Evolutionary conservation across 495 filamentous ascomycete genomes (phyloP).

Genomic region (Talaromyces thailandensis): DNA sequence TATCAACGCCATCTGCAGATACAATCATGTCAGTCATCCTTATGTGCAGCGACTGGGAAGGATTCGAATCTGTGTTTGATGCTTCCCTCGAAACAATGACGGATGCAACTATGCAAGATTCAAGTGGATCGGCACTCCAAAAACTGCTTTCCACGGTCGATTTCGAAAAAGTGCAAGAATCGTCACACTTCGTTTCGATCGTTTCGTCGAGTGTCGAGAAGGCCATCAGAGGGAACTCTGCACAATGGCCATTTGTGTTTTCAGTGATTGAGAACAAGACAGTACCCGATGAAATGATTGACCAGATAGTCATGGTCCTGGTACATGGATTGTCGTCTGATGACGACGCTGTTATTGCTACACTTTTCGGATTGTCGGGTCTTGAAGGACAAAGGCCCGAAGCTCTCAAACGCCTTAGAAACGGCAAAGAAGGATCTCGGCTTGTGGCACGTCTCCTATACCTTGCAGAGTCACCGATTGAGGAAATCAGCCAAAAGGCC

Average conservation of each 20-base stretch:
- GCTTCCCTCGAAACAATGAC: constrained; percentile 28
- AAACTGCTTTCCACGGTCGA: constrained; percentile 31
- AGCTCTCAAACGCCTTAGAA: constrained; percentile 28
- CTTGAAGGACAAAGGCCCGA: constrained; percentile 28
- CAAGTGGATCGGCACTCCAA: constrained; percentile 30
- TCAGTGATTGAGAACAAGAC: constrained; percentile 36
- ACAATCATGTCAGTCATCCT: constrained; percentile 33
- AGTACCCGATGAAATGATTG: constrained; percentile 30
- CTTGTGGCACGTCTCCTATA: constrained; percentile 47
- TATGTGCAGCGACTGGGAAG: constrained; percentile 30
- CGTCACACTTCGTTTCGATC: constrained; percentile 23
- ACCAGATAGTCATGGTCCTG: constrained; percentile 31
- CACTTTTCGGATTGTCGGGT: constrained; percentile 31
- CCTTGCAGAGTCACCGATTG: constrained; percentile 46
- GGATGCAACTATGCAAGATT: constrained; percentile 27
- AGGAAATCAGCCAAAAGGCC: constrained; percentile 43
- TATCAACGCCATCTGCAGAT: constrained; percentile 46
- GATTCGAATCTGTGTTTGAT: constrained; percentile 30
- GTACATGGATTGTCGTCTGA: constrained; percentile 26
- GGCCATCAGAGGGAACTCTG: constrained; percentile 27
- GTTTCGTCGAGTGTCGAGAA: constrained; percentile 27
- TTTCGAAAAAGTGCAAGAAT: constrained; percentile 28
- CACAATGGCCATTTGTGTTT: constrained; percentile 36
- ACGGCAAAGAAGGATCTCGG: constrained; percentile 37
- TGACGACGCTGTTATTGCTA: constrained; percentile 20